A percentile compares a stretch with the other conserved stretches of the same genome.
phyloP scores from a whole-genome alignment of 306 rosid species.

The Cucumis melo region DNA sequence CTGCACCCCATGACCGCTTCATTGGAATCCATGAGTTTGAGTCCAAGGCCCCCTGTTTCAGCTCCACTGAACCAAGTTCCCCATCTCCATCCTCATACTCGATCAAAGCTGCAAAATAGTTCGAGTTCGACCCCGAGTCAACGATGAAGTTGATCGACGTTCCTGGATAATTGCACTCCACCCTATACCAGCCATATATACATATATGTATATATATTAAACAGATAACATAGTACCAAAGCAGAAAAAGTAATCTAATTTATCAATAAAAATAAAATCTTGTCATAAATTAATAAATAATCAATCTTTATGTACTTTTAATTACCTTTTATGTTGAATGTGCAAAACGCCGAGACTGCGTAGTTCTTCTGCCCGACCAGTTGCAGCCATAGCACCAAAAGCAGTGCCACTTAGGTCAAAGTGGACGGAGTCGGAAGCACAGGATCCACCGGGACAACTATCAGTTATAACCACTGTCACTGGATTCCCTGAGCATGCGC shows the following conservation, averaged over 20 bases:
- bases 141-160: slow-evolving; percentile 30
- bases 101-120: slow-evolving; percentile 35
- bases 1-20: slow-evolving; percentile 65
- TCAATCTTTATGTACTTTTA: too few relatives aligned
- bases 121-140: slow-evolving; percentile 43
- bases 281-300: too few relatives aligned
- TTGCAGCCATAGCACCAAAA: slow-evolving; percentile 71
- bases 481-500: slow-evolving; percentile 44
- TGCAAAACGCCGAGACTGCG: slow-evolving; percentile 41
- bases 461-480: slow-evolving; percentile 60
- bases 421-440: slow-evolving; percentile 36
- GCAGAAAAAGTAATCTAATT: too few relatives aligned
- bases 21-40: slow-evolving; percentile 41
- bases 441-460: slow-evolving; percentile 41
- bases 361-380: slow-evolving; percentile 29
- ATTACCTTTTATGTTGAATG: slow-evolving; percentile 44
- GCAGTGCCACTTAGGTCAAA: slow-evolving; percentile 81
- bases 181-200: not conserved
- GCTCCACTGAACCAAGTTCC: slow-evolving; percentile 31
- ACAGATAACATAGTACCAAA: too few relatives aligned
- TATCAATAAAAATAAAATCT: too few relatives aligned
- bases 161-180: slow-evolving; percentile 39
- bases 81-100: slow-evolving; percentile 61
- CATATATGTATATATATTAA: too few relatives aligned
- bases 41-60: slow-evolving; percentile 25